phyloP scores from a whole-genome alignment of 371 early-diverging fungal species.

The Rhizomucor miehei region DNA sequence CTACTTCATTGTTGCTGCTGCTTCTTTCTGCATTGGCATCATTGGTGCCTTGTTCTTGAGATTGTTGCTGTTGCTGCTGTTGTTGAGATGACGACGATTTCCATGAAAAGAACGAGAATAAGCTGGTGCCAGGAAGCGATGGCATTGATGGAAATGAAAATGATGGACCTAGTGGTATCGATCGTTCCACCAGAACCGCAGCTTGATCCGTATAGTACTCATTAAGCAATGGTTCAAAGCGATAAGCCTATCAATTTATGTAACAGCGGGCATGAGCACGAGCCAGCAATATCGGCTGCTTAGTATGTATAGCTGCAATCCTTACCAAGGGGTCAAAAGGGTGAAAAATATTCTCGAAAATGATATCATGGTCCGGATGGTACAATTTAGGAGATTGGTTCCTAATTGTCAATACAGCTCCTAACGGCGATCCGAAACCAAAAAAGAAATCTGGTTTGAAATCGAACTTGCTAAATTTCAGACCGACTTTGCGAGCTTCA shows the following conservation, averaged over 20 bases:
- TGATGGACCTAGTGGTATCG: slow-evolving; percentile 36
- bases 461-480: slow-evolving; percentile 44
- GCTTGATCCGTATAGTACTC: slow-evolving; percentile 48
- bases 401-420: slow-evolving; percentile 60
- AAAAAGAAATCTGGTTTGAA: slow-evolving; percentile 59
- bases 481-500: slow-evolving; percentile 35
- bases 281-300: too few species aligned
- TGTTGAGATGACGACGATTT: slow-evolving; percentile 10
- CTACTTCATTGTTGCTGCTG: slow-evolving; percentile 1
- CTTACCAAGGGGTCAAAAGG: slow-evolving; percentile 62
- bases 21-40: not conserved
- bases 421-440: slow-evolving; percentile 60
- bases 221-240: slow-evolving; percentile 44
- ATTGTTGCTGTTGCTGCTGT: slow-evolving; percentile 11
- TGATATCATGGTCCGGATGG: slow-evolving; percentile 45
- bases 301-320: too few species aligned
- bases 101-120: slow-evolving; percentile 43
- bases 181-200: slow-evolving; percentile 44
- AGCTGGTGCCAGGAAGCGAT: slow-evolving; percentile 32
- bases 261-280: too few species aligned
- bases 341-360: slow-evolving; percentile 62
- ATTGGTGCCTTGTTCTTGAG: slow-evolving; percentile 2
- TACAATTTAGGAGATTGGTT: slow-evolving; percentile 52
- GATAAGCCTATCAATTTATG: slow-evolving; percentile 30
- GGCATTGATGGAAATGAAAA: slow-evolving; percentile 45